Percentiles rank a stretch among this genome's conserved stretches.
These are phyloP conservation scores for Ampelomyces quisqualis DNA, from an alignment of 2,329 filamentous ascomycete genomes.

Conservation along the genomic window DNA sequence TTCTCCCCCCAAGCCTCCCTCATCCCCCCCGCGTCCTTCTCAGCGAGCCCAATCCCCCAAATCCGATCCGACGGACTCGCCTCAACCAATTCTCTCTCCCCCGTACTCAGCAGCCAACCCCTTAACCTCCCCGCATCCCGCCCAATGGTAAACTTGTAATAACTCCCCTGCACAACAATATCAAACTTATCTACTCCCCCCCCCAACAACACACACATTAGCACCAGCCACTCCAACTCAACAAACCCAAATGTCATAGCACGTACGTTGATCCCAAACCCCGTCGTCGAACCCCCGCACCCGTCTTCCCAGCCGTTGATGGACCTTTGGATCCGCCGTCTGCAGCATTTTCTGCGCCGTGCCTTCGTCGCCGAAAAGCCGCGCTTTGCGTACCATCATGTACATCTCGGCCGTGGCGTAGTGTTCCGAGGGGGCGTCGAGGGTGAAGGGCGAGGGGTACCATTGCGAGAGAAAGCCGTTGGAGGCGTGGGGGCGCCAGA, in stretches of 20 bases:
- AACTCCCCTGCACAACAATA: constrained; percentile 61
- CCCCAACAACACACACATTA: constrained; percentile 1
- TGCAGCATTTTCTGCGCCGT: constrained; percentile 54
- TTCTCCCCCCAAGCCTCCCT: constrained; percentile 63
- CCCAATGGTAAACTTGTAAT: constrained; percentile 59
- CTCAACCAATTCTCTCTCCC: constrained; percentile 59
- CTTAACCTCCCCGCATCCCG: constrained; percentile 48
- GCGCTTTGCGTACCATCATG: constrained; percentile 53
- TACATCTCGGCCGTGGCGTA: constrained; percentile 50
- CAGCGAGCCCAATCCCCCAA: constrained; percentile 66
- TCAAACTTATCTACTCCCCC: constrained; percentile 47
- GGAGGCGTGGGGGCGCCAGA: constrained; percentile 28
- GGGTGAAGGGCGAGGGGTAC: constrained; percentile 54
- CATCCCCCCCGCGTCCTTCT: constrained; percentile 51
- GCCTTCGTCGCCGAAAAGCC: constrained; percentile 45
- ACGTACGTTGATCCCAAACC: constrained; percentile 51
- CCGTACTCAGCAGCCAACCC: constrained; percentile 58
- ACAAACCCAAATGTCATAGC: not conserved
- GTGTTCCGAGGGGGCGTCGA: constrained; percentile 17
- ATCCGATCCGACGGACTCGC: constrained; percentile 58
- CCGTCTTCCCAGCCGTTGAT: constrained; percentile 57
- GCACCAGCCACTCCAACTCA: not conserved
- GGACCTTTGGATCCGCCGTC: constrained; percentile 50
- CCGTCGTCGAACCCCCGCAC: constrained; percentile 55
- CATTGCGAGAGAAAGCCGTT: constrained; percentile 65